Base-by-base conservation (phyloP, 2,329 filamentous ascomycete genomes). In the Cladosporium sp. region DNA sequence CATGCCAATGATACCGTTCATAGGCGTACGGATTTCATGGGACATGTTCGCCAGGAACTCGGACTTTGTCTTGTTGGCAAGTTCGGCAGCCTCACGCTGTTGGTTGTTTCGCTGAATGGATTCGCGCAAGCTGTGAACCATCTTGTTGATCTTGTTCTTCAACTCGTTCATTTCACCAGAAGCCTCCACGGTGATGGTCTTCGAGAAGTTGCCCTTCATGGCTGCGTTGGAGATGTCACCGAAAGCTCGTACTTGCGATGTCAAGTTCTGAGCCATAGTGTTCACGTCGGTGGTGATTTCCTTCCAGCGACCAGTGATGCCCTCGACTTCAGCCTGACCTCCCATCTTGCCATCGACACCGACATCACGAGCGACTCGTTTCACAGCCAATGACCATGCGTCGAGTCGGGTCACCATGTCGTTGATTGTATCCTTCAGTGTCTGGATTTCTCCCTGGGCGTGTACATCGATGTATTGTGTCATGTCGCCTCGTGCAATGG, bases 21-120 rank as follows among this genome's bases (percentile, higher is more conserved):
- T 97, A 0, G 93, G 95, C 41, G 95, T 99, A 77, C 94, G 88
- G 73, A 98, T 98, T 80, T 98, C 94, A 85, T 98, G 94, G 55
- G 92, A 96, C 94, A 98, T 98, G 78, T 99, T 99, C 67, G 95
- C 95, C 67, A 99, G 83, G 83, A 99, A 99, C 76, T 98, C 95
- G 11, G 94, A 97, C 77, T 99, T 99, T 51, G 94, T 98, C 81
- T 96, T 94, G 83, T 97, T 98, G 69, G 95, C 95, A 77, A 97
- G 83, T 78, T 99, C 95, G 74, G 95, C 95, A 57, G 94, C 93
- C 79, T 98, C 94, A 79, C 95, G 91, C 66, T 95, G 95, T 71
- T 93, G 92, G 3, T 93, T 97, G 78, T 98, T 99, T 77, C 93
- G 89, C 78, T 98, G 93, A 72, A 99, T 97, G 84, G 92, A 96